Conservation (phyloP, 2,329 filamentous ascomycete species). For the Drechmeria coniospora region DNA sequence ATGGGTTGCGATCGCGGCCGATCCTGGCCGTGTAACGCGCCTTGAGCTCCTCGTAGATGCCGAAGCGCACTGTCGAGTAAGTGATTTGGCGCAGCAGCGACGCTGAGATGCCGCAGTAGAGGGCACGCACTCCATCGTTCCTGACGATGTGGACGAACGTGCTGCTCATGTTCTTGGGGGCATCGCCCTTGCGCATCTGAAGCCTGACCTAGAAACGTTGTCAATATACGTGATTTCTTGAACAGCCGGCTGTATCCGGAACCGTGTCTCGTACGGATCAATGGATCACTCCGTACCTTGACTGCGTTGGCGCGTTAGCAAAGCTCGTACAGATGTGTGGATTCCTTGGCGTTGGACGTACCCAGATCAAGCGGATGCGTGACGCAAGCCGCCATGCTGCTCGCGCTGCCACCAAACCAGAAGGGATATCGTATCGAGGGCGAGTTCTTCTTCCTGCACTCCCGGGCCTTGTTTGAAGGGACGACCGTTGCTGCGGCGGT, state of each 20-base stretch:
- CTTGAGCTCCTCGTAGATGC: constrained; percentile 91
- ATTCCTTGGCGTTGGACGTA: constrained; percentile 39
- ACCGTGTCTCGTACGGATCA: too few relatives aligned
- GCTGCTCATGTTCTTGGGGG: constrained; percentile 65
- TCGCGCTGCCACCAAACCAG: constrained; percentile 95
- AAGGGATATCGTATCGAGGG: constrained; percentile 51
- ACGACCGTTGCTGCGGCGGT: neutral
- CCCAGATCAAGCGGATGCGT: constrained; percentile 88
- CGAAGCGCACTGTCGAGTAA: constrained; percentile 93
- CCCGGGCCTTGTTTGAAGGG: neutral
- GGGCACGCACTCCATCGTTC: constrained; percentile 57
- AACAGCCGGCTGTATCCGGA: too few relatives aligned
- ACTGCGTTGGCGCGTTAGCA: constrained; percentile 4
- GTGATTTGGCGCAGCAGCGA: constrained; percentile 87
- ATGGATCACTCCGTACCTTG: too few relatives aligned
- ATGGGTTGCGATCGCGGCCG: constrained; percentile 34
- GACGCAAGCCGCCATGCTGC: constrained; percentile 77
- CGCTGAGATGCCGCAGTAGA: constrained; percentile 86
- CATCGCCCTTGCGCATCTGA: constrained; percentile 66
- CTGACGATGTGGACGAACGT: constrained; percentile 73
- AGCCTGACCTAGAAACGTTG: constrained; percentile 66
- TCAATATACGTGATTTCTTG: neutral
- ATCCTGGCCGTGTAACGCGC: constrained; percentile 35
- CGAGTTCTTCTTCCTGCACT: constrained; percentile 20
- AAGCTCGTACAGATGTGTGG: too few relatives aligned